Conservation (phyloP, 1,284 basidiomycete genomes). For the Heterobasidion occidentale region DNA sequence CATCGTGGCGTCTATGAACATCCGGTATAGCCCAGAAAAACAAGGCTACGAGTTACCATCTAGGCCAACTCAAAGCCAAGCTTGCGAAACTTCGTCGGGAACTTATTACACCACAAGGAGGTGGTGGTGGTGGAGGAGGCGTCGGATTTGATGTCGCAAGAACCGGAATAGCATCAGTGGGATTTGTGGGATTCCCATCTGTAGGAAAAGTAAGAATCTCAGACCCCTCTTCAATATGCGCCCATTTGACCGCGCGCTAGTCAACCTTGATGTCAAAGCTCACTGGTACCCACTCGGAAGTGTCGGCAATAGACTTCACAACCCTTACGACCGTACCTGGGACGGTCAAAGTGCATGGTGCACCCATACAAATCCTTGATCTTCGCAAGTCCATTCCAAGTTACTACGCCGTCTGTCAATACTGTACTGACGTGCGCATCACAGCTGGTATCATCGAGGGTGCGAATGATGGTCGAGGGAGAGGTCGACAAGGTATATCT, state of each 20-base stretch:
- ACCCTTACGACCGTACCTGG: slow-evolving; percentile 92
- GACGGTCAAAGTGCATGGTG: slow-evolving; percentile 91
- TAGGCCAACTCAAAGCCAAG: slow-evolving; percentile 97
- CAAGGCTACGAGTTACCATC: slow-evolving; percentile 92
- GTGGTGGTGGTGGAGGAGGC: slow-evolving; percentile 83
- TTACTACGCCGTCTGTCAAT: slow-evolving; percentile 5
- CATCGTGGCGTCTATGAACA: neutral
- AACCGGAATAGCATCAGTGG: slow-evolving; percentile 94
- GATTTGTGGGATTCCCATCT: slow-evolving; percentile 88
- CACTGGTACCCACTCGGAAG: slow-evolving; percentile 95
- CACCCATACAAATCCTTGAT: slow-evolving; percentile 84
- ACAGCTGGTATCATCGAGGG: slow-evolving; percentile 97
- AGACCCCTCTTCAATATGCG: slow-evolving; percentile 9
- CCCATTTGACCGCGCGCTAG: slow-evolving; percentile 30
- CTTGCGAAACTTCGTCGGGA: slow-evolving; percentile 95
- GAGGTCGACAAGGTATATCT: slow-evolving; percentile 85
- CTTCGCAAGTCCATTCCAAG: slow-evolving; percentile 47
- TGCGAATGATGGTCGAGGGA: slow-evolving; percentile 95
- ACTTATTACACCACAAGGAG: slow-evolving; percentile 75
- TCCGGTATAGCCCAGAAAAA: slow-evolving; percentile 78
- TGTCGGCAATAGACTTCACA: slow-evolving; percentile 99
- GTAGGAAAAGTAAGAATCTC: slow-evolving; percentile 66
- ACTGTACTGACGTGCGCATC: slow-evolving; percentile 5
- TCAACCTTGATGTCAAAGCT: slow-evolving; percentile 97
- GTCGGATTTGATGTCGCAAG: slow-evolving; percentile 95